phyloP scores from a whole-genome alignment of 1,284 basidiomycete species.

The Somion occarium region DNA sequence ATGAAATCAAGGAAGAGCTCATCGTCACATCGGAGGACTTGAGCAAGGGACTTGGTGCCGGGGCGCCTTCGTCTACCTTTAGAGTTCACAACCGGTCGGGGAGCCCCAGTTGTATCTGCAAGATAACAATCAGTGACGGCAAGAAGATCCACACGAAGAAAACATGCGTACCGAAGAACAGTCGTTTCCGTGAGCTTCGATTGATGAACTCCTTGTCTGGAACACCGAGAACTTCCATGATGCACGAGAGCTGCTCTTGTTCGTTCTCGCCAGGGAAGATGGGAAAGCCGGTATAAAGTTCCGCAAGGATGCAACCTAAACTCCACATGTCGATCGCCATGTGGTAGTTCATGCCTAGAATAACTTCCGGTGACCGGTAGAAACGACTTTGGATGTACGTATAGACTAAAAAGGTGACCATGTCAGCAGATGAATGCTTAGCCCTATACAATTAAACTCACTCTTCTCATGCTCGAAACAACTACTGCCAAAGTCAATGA shows the following conservation, averaged over 20 bases:
- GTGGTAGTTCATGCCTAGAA: constrained; percentile 90
- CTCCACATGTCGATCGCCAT: constrained; percentile 99
- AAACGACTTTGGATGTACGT: constrained; percentile 97
- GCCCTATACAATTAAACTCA: constrained; percentile 35
- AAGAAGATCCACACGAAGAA: not conserved
- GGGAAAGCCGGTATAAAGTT: constrained; percentile 98
- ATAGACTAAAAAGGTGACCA: constrained; percentile 62
- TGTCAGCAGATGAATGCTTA: constrained; percentile 3
- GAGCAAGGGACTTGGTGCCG: constrained; percentile 83
- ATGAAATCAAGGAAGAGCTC: constrained; percentile 92
- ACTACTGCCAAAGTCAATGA: constrained; percentile 98
- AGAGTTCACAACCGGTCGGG: constrained; percentile 92
- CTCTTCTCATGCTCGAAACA: constrained; percentile 99
- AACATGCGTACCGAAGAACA: constrained; percentile 83
- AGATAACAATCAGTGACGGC: not conserved
- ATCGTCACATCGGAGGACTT: constrained; percentile 87
- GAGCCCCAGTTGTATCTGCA: constrained; percentile 86
- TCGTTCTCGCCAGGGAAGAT: constrained; percentile 99
- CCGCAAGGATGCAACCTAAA: constrained; percentile 95
- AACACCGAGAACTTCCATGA: constrained; percentile 97
- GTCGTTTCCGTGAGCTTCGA: constrained; percentile 87
- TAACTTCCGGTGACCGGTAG: constrained; percentile 94
- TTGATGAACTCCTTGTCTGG: constrained; percentile 96
- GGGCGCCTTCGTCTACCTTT: constrained; percentile 93
- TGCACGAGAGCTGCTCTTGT: constrained; percentile 97